These are phyloP conservation scores for Rhodotorula graminis DNA, from an alignment of 768 basidiomycete species.

Conservation along the genomic window DNA sequence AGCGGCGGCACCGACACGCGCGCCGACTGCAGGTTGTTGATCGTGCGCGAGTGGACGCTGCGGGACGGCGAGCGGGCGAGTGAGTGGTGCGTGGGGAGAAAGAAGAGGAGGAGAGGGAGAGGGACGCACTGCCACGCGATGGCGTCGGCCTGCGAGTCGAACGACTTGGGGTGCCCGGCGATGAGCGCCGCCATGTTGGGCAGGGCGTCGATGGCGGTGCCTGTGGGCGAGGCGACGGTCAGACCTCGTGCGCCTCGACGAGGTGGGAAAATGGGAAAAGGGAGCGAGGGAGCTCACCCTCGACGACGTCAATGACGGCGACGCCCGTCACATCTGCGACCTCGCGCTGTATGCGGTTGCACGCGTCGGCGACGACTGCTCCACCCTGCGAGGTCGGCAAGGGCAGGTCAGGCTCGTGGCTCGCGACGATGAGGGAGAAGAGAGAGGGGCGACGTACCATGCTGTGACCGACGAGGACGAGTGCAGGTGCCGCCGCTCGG, in stretches of 20 bases:
- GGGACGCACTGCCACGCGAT: conserved; percentile 89
- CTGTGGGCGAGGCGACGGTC: conserved; percentile 48
- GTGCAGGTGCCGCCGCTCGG: conserved; percentile 59
- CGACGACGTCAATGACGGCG: conserved; percentile 79
- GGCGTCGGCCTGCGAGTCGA: conserved; percentile 74
- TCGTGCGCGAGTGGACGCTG: conserved; percentile 74
- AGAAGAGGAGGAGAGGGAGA: background rate
- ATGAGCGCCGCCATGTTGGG: conserved; percentile 87
- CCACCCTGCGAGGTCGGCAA: conserved; percentile 56
- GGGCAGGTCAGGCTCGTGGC: too few species aligned
- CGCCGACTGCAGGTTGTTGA: conserved; percentile 75
- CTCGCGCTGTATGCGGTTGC: conserved; percentile 60
- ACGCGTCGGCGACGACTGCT: conserved; percentile 71
- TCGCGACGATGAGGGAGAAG: too few species aligned
- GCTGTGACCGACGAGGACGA: conserved; percentile 89
- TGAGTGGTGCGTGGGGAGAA: background rate
- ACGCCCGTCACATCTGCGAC: conserved; percentile 69
- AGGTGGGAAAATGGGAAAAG: background rate
- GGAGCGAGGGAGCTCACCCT: conserved; percentile 59
- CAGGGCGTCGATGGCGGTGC: conserved; percentile 86
- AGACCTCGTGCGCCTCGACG: background rate
- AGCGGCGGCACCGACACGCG: conserved; percentile 82
- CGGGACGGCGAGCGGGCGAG: too few species aligned
- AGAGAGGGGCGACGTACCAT: conserved; percentile 54
- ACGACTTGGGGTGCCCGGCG: conserved; percentile 76